Base-by-base conservation (phyloP, 2,329 filamentous ascomycete species). In the Ascochyta clinopodiicola region DNA sequence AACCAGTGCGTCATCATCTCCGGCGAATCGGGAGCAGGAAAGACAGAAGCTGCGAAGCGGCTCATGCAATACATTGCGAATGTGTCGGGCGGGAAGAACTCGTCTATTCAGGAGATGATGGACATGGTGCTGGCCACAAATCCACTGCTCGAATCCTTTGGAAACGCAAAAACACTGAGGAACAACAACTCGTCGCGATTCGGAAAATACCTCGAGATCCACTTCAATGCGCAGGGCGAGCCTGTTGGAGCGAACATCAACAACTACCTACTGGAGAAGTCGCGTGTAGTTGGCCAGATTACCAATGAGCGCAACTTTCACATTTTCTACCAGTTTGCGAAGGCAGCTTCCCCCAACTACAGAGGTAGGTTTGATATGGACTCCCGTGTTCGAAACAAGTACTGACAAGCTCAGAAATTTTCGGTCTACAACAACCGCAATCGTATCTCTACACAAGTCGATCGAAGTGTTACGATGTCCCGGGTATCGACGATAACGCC, bases 1-100 rank as follows among this genome's bases (percentile, higher is more conserved):
- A 98, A 98, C 80, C 95, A 99, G 77, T 98, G 95, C 80, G 94
- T 99, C 66, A 99, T 99, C 77, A 99, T 99, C 68, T 98, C 95
- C 4, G 95, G 95, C 74, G 95, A 99, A 79, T 98, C 95, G 2
- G 95, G 95, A 74, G 95, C 95, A 31, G 95, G 95, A 75, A 99
- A 99, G 83, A 99, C 95, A 13, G 95, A 99, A 78, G 95, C 95
- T 5, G 95, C 95, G 57, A 98, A 99, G 84, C 89, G 94, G 69
- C 90, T 99, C 71, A 99, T 99, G 94, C 95, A 99, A 79, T 99
- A 99, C 79, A 98, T 99, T 76, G 95, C 95, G 64, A 98, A 89
- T 75, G 94, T 98, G 8, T 98, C 95, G 1, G 93, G 92, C 37
- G 92, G 92, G 61, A 84, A 75, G 62, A 88, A 91, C 65, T 90